phyloP scores from a whole-genome alignment of 129 eudicot genomes.

The Daucus carota region DH1_v3.0 NC_030383.2:61622501-61623000 shows the following conservation, averaged over 20 bases:
- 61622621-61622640: constrained; percentile 14
- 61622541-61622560: not conserved
- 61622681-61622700: constrained; percentile 10
- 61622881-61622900: not conserved
- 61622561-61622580: constrained; percentile 11
- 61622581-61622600: constrained; percentile 6
- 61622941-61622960: not conserved
- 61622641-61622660: constrained; percentile 5
- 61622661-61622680: not conserved
- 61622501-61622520: constrained; percentile 18
- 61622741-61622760: not conserved
- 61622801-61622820: not conserved
- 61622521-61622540: not conserved
- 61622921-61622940: not conserved
- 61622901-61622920: not conserved
- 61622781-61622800: not conserved
- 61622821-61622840: not conserved
- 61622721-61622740: constrained; percentile 11
- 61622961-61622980: not conserved
- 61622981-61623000: not conserved
- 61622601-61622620: constrained; percentile 1
- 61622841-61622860: not conserved
- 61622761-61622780: constrained; percentile 11
- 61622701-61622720: constrained; percentile 4
- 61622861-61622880: not conserved